Percentiles rank a stretch among this genome's conserved stretches.
Conservation (phyloP, 345 rosid genomes). For the Hibiscus tridactylites region DNA sequence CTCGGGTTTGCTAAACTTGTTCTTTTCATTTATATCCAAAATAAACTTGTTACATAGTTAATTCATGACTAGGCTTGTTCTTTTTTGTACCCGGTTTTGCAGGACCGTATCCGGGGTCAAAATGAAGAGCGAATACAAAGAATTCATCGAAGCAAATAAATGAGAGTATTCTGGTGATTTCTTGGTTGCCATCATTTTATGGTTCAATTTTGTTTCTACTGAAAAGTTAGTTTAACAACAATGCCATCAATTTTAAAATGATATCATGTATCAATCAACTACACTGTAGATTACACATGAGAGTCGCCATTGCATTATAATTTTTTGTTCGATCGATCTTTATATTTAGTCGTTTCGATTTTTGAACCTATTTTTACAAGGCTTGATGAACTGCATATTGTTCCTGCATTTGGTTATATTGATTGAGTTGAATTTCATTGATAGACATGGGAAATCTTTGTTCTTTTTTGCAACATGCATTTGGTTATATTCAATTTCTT, state of each 20-base stretch:
- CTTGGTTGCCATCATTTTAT: neutral
- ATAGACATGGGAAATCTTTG: neutral
- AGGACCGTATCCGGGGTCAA: constrained; percentile 83
- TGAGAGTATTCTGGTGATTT: constrained; percentile 24
- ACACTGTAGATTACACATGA: neutral
- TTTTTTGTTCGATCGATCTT: neutral
- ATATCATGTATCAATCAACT: constrained; percentile 3
- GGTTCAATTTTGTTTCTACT: constrained; percentile 5
- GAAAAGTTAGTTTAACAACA: neutral
- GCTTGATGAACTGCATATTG: neutral
- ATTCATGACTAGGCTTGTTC: neutral
- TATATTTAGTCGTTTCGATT: neutral
- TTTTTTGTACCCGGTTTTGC: constrained; percentile 11
- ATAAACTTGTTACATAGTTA: neutral
- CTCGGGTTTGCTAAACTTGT: constrained; percentile 42
- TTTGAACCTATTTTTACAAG: neutral
- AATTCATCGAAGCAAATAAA: constrained; percentile 76
- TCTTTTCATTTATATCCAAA: neutral
- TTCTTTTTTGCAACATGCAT: neutral
- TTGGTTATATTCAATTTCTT: too few relatives aligned
- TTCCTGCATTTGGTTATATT: neutral
- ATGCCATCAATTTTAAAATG: neutral
- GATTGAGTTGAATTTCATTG: neutral
- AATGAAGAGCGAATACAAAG: constrained; percentile 94
- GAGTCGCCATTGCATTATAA: neutral